phyloP scores from a whole-genome alignment of 208 protist species.

The Endotrypanum monterogeii region DNA sequence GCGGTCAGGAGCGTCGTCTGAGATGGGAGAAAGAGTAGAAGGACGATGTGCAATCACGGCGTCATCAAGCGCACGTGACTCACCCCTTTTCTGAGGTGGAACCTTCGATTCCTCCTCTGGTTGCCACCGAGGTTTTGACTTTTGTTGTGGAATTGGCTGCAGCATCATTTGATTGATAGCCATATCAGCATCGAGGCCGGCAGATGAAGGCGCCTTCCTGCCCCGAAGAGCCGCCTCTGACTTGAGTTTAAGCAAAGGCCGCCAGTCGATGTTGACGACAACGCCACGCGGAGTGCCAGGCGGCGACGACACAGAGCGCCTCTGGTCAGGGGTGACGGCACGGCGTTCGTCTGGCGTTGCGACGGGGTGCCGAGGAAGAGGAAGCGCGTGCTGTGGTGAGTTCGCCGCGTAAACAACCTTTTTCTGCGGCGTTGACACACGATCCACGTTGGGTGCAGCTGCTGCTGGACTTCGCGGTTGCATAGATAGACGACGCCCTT shows the following conservation, averaged over 20 bases:
- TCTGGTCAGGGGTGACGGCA: constrained; percentile 2
- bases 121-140: constrained; percentile 6
- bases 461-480: constrained; percentile 9
- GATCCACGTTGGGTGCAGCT: constrained; percentile 7
- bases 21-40: constrained; percentile 19
- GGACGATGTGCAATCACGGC: constrained; percentile 9
- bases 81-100: neutral
- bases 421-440: neutral
- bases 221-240: neutral
- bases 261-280: constrained; percentile 19
- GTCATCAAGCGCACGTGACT: constrained; percentile 1
- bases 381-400: constrained; percentile 21
- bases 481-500: neutral
- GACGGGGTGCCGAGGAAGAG: constrained; percentile 1
- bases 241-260: constrained; percentile 13
- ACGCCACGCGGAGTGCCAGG: neutral
- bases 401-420: constrained; percentile 32
- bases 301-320: constrained; percentile 10
- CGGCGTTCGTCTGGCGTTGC: constrained; percentile 6
- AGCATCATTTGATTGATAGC: constrained; percentile 23
- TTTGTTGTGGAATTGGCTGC: constrained; percentile 6
- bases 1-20: constrained; percentile 11
- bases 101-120: constrained; percentile 4
- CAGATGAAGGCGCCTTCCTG: neutral
- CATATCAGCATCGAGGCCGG: constrained; percentile 16